A percentile compares a stretch with the other conserved stretches of the same genome.
phyloP scores from a whole-genome alignment of 2,329 filamentous ascomycete species.

The Fusarium sp. region DNA sequence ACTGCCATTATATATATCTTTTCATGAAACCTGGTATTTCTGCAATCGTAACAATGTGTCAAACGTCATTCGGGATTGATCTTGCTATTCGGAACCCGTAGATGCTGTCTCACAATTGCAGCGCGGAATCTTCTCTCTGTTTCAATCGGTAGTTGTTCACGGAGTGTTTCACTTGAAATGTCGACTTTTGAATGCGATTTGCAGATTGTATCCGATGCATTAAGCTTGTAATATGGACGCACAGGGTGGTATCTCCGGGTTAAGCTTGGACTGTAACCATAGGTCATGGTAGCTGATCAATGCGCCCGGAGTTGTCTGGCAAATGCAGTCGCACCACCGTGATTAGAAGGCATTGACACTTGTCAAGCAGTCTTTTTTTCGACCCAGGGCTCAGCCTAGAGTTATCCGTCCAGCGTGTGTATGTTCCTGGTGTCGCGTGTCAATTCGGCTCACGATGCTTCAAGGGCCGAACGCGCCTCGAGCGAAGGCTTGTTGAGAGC shows the following conservation, averaged over 20 bases:
- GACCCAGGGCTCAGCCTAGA: constrained; percentile 44
- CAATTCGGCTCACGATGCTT: not conserved
- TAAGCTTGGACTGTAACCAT: constrained; percentile 51
- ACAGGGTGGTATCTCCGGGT: constrained; percentile 40
- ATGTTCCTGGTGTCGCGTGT: not conserved
- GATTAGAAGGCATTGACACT: constrained; percentile 26
- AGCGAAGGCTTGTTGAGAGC: not conserved
- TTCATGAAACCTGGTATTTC: too few species aligned
- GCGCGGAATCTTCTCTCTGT: not conserved
- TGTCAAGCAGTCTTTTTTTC: constrained; percentile 43
- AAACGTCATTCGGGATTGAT: not conserved
- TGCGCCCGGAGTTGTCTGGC: constrained; percentile 8
- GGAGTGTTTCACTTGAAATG: not conserved
- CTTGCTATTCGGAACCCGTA: not conserved
- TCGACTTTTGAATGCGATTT: not conserved
- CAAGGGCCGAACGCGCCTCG: not conserved
- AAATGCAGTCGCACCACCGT: constrained; percentile 28
- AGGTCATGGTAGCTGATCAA: constrained; percentile 9
- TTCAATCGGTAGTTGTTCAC: too few species aligned
- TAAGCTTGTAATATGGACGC: constrained; percentile 59
- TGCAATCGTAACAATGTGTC: not conserved
- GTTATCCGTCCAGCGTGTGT: not conserved
- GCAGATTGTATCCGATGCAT: constrained; percentile 56
- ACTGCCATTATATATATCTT: not conserved
- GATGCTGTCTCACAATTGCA: not conserved